Evolutionary conservation across 805 yeast genomes (phyloP).

Genomic region (Wickerhamiella azymoides): DNA sequence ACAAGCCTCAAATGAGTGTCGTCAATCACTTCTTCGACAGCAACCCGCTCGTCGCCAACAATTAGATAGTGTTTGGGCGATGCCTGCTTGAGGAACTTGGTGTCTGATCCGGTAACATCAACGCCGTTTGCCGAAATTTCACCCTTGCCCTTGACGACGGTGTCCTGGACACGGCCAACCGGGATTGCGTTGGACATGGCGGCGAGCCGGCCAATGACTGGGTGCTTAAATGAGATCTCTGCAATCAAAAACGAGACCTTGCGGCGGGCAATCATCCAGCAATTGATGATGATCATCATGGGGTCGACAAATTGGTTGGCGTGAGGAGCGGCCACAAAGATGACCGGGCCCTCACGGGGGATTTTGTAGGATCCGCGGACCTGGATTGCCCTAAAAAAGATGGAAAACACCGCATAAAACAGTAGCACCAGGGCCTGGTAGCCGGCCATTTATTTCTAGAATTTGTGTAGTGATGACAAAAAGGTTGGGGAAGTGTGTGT

Average conservation of each 20-base stretch:
- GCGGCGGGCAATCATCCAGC: constrained; percentile 49
- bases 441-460: constrained; percentile 3
- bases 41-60: constrained; percentile 68
- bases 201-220: constrained; percentile 63
- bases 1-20: constrained; percentile 58
- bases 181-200: constrained; percentile 73
- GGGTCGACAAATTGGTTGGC: constrained; percentile 91
- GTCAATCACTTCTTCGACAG: constrained; percentile 49
- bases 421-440: constrained; percentile 20
- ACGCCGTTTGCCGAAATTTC: constrained; percentile 26
- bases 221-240: constrained; percentile 52
- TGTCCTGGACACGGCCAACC: constrained; percentile 86
- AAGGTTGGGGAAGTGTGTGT: neutral
- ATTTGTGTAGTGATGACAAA: neutral
- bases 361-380: constrained; percentile 73
- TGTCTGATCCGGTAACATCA: constrained; percentile 46
- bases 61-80: constrained; percentile 25
- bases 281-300: constrained; percentile 70
- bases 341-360: constrained; percentile 64
- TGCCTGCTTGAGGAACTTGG: constrained; percentile 54
- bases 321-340: constrained; percentile 94
- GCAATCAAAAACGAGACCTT: constrained; percentile 76
- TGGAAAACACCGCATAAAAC: constrained; percentile 34
- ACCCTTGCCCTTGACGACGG: constrained; percentile 54
- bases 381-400: constrained; percentile 79